Base-by-base conservation (phyloP, 2,329 filamentous ascomycete genomes). In the Cadophora sp. region DNA sequence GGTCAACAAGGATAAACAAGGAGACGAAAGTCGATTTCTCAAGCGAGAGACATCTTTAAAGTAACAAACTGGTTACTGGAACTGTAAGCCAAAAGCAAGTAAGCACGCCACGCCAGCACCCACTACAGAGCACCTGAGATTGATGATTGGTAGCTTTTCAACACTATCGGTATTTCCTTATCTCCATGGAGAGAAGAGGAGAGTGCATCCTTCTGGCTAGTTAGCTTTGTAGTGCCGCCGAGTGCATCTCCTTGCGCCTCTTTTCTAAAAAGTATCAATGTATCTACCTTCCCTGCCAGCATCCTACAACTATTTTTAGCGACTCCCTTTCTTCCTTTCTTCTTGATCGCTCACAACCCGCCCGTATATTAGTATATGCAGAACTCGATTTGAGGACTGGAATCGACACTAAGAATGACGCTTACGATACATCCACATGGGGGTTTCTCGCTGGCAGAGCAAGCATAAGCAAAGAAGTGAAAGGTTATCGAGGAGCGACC, bases 291-390 rank as follows among this genome's bases (percentile, higher is more conserved):
- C 22, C 50, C 53, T 22, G 43, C 45, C 20, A n/a, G 20, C 20
- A 43, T 58, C 36, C n/a, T 22, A 9, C 11, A 18, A 43, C 55
- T 58, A 58, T 58, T 58, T 58, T 58, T 27, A 58, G 55, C 20
- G 55, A 58, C 20, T 58, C 13, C 9, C 48, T 51, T 30, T 30
- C 27, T 51, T 30, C 6, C 27, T 30, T 30, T 51, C 11, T 18
- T 51, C 8, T 27, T 39, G 27, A 53, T 33, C 18, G 36, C 20
- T n/a, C 53, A 33, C 36, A 43, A 41, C n/a, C 55, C 55, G 20
- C 33, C 22, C 36, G 27, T 30, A 30, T n/a, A 30, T 3, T 30
- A 30, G 27, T 30, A 30, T 30, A 41, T 41, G 5, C 20, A 20
- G 33, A 24, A 41, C 1, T 7, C 18, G 33, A 18, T 1, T 7